Evolutionary conservation across 805 yeast genomes (phyloP).

Genomic region (Ogataea ganodermae): DNA sequence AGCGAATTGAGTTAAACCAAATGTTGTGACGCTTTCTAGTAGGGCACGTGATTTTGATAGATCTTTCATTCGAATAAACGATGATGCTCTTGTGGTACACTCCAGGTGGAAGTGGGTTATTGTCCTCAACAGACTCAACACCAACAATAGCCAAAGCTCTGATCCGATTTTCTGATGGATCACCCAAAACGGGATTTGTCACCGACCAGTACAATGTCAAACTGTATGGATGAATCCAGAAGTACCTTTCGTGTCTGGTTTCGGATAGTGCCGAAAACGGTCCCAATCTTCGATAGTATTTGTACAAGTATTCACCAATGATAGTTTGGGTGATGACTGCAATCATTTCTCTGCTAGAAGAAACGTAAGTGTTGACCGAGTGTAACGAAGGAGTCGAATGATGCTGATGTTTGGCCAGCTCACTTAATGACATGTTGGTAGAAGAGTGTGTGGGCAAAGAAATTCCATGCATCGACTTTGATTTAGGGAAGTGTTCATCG

Average conservation of each 20-base stretch:
- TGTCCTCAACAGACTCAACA: constrained; percentile 79
- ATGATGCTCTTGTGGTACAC: constrained; percentile 81
- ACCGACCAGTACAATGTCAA: constrained; percentile 88
- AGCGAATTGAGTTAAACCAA: constrained; percentile 85
- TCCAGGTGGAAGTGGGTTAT: constrained; percentile 88
- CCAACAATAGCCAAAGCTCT: constrained; percentile 77
- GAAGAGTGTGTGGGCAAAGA: constrained; percentile 8
- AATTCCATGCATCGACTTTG: constrained; percentile 8
- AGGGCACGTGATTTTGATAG: constrained; percentile 81
- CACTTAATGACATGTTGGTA: constrained; percentile 15
- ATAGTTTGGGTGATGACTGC: constrained; percentile 90
- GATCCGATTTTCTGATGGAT: constrained; percentile 66
- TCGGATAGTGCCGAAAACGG: constrained; percentile 75
- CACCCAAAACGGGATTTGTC: constrained; percentile 72
- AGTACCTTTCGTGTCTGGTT: constrained; percentile 84
- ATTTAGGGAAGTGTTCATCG: constrained; percentile 5
- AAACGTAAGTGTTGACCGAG: constrained; percentile 58
- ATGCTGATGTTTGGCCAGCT: constrained; percentile 19
- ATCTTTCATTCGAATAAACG: constrained; percentile 61
- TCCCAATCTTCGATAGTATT: constrained; percentile 78
- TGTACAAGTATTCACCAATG: constrained; percentile 86
- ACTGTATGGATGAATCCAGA: constrained; percentile 96
- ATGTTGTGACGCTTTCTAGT: constrained; percentile 85
- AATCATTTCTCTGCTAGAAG: constrained; percentile 71
- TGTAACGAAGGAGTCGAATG: constrained; percentile 26